Evolutionary conservation across 2,329 filamentous ascomycete genomes (phyloP).

Genomic region (Trichoderma sp.): DNA sequence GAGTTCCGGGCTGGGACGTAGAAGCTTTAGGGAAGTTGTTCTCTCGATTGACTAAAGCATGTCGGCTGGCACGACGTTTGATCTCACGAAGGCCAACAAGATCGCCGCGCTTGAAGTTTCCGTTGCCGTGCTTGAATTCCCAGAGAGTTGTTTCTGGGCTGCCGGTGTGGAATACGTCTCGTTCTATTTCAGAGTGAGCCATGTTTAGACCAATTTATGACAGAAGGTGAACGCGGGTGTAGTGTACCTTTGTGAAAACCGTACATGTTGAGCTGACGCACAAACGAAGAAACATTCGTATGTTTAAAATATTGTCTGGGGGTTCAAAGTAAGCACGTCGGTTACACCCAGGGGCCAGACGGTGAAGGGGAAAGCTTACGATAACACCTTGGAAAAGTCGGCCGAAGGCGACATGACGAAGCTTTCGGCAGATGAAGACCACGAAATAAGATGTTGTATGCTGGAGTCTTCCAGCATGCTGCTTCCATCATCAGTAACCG

Average conservation of each 20-base stretch:
- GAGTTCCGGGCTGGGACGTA: slow-evolving; percentile 79
- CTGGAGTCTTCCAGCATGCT: slow-evolving; percentile 87
- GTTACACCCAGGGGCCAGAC: neutral
- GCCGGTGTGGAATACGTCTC: slow-evolving; percentile 96
- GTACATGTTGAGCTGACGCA: slow-evolving; percentile 98
- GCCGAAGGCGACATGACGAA: slow-evolving; percentile 98
- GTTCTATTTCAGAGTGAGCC: slow-evolving; percentile 63
- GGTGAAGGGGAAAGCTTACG: slow-evolving; percentile 64
- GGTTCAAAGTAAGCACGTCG: neutral
- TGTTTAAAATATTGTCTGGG: slow-evolving; percentile 97
- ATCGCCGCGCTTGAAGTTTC: slow-evolving; percentile 95
- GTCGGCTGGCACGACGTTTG: slow-evolving; percentile 89
- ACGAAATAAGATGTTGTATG: slow-evolving; percentile 95
- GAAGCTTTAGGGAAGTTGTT: slow-evolving; percentile 78
- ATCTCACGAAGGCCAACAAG: slow-evolving; percentile 90
- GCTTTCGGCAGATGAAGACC: slow-evolving; percentile 91
- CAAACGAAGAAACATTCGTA: slow-evolving; percentile 98
- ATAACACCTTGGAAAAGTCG: slow-evolving; percentile 96
- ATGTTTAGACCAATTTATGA: neutral
- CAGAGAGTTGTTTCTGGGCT: slow-evolving; percentile 91
- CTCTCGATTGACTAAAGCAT: slow-evolving; percentile 90
- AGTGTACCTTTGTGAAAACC: slow-evolving; percentile 93
- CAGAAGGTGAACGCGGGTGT: slow-evolving; percentile 5
- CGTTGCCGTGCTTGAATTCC: slow-evolving; percentile 98
- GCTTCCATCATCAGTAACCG: slow-evolving; percentile 7